phyloP scores from a whole-genome alignment of 306 rosid genomes.

The Cucumis melo region DNA sequence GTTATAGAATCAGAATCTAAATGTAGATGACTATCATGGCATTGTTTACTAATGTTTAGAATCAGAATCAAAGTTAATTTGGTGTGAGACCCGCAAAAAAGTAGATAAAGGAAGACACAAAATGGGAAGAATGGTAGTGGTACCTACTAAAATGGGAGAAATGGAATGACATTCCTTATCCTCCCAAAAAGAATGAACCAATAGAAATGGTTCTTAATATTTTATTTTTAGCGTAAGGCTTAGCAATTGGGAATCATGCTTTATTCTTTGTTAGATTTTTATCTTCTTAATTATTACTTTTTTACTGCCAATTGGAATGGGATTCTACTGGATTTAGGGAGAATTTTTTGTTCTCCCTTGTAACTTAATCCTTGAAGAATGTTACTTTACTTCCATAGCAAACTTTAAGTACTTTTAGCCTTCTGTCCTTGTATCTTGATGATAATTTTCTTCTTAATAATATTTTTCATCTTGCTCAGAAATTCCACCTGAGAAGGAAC shows the following conservation, averaged over 20 bases:
- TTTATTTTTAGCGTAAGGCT: not conserved
- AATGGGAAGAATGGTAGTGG: not conserved
- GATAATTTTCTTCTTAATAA: not conserved
- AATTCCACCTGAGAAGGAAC: conserved; percentile 67
- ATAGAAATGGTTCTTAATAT: not conserved
- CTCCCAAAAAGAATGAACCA: not conserved
- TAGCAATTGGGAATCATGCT: not conserved
- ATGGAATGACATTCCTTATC: not conserved
- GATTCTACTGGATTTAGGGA: not conserved
- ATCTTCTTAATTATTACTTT: not conserved
- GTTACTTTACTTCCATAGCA: not conserved
- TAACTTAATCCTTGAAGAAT: not conserved
- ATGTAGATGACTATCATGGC: not conserved
- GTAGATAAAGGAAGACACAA: not conserved
- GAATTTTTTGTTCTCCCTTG: not conserved
- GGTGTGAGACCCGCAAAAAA: not conserved
- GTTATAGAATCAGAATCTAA: not conserved
- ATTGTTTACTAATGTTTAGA: not conserved
- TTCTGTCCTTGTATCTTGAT: not conserved
- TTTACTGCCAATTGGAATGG: not conserved
- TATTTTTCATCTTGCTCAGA: conserved; percentile 24
- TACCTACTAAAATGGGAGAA: not conserved
- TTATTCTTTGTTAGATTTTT: not conserved
- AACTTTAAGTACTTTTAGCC: not conserved
- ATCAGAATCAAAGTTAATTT: not conserved